phyloP scores from a whole-genome alignment of 352 stramenopile species.

The Pythium guiyangense region DNA sequence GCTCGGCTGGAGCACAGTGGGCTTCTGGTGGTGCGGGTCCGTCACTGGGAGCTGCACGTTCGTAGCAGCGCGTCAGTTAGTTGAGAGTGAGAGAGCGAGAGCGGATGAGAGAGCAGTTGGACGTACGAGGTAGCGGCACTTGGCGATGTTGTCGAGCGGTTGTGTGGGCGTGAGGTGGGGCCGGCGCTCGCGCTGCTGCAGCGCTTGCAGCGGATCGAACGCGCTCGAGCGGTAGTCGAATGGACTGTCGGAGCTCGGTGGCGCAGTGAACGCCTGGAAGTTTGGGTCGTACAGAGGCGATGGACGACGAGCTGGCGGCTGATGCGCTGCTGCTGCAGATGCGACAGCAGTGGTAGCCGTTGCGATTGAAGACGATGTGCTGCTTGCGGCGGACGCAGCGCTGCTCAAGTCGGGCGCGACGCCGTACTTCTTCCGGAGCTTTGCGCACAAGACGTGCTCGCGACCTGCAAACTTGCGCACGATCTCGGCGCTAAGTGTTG shows the following conservation, averaged over 20 bases:
- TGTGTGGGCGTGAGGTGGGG: slow-evolving; percentile 19
- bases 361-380: too few relatives aligned
- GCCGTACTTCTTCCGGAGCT: slow-evolving; percentile 79
- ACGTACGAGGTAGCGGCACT: slow-evolving; percentile 71
- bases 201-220: slow-evolving; percentile 56
- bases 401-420: slow-evolving; percentile 31
- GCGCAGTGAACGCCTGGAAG: slow-evolving; percentile 29
- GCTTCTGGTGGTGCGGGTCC: slow-evolving; percentile 44
- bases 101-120: neutral
- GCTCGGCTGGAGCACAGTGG: slow-evolving; percentile 15
- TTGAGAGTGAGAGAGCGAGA: too few relatives aligned
- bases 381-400: too few relatives aligned
- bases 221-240: slow-evolving; percentile 46
- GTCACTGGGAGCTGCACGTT: slow-evolving; percentile 52
- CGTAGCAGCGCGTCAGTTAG: too few relatives aligned
- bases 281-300: slow-evolving; percentile 22
- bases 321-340: too few relatives aligned
- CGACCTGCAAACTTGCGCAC: slow-evolving; percentile 63
- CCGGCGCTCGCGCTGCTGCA: slow-evolving; percentile 12
- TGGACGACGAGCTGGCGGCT: too few relatives aligned
- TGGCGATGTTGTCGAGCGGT: slow-evolving; percentile 87
- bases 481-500: slow-evolving; percentile 58
- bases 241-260: slow-evolving; percentile 8
- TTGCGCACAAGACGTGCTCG: slow-evolving; percentile 56
- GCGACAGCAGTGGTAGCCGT: too few relatives aligned